Percentiles rank a stretch among this genome's conserved stretches.
Conservation (phyloP, 1,284 basidiomycete genomes). For the Ganoderma sinense region DNA sequence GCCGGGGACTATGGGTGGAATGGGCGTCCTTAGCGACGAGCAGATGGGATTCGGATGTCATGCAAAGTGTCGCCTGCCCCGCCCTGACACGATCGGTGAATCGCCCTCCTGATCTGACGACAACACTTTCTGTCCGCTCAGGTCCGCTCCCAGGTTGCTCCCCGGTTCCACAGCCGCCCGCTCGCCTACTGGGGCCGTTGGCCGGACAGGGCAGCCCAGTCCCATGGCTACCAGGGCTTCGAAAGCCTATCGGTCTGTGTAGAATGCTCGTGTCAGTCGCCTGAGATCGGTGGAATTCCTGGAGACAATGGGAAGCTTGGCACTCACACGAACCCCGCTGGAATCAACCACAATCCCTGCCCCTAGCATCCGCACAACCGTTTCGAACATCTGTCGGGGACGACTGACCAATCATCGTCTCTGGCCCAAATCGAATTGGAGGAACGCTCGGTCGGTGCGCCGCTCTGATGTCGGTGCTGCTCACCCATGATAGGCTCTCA, state of each 20-base stretch:
- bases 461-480: slow-evolving; percentile 11
- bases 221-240: slow-evolving; percentile 16
- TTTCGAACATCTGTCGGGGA: not conserved
- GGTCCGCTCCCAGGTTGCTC: slow-evolving; percentile 4
- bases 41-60: slow-evolving; percentile 22
- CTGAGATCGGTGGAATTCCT: not conserved
- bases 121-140: slow-evolving; percentile 19
- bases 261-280: not conserved
- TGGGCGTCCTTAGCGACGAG: slow-evolving; percentile 29
- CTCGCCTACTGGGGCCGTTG: not conserved
- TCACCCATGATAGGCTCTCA: slow-evolving; percentile 7
- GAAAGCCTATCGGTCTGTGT: not conserved
- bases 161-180: not conserved
- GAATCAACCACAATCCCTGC: not conserved
- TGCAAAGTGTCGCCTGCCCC: not conserved
- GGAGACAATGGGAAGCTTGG: not conserved
- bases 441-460: slow-evolving; percentile 3
- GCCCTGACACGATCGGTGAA: slow-evolving; percentile 2
- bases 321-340: slow-evolving; percentile 7
- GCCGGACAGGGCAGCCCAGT: not conserved
- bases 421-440: not conserved
- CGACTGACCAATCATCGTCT: not conserved
- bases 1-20: slow-evolving; percentile 16
- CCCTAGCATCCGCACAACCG: slow-evolving; percentile 15
- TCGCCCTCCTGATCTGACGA: slow-evolving; percentile 15